Percentiles rank a stretch among this genome's conserved stretches.
Evolutionary conservation across 1,139 yeast genomes (phyloP).

Genomic region (Kodamaea derodonti): DNA sequence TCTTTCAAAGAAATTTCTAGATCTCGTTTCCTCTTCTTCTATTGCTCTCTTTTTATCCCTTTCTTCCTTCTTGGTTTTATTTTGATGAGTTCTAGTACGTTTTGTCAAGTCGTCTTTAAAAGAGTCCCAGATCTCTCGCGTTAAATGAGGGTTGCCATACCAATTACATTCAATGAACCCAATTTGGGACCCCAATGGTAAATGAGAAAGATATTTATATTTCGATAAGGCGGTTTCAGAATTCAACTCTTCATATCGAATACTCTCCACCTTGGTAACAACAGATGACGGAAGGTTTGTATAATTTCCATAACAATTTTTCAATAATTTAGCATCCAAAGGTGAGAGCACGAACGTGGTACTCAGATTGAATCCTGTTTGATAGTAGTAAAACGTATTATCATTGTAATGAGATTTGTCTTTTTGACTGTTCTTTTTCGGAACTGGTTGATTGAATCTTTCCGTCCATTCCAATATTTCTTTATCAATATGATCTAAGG

Average conservation of each 20-base stretch:
- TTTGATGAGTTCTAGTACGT: slow-evolving; percentile 51
- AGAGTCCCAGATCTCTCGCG: slow-evolving; percentile 48
- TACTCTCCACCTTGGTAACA: slow-evolving; percentile 62
- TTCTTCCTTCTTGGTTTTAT: slow-evolving; percentile 64
- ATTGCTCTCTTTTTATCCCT: slow-evolving; percentile 58
- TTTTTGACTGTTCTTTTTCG: not conserved
- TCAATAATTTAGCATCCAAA: slow-evolving; percentile 72
- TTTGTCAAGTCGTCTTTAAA: slow-evolving; percentile 60
- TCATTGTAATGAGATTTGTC: not conserved
- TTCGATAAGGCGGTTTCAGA: slow-evolving; percentile 51
- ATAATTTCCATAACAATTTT: slow-evolving; percentile 58
- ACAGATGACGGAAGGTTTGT: slow-evolving; percentile 63
- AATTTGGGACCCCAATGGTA: slow-evolving; percentile 81
- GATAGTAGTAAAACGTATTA: slow-evolving; percentile 48
- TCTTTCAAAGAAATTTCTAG: slow-evolving; percentile 51
- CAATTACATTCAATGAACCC: slow-evolving; percentile 88
- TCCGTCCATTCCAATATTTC: slow-evolving; percentile 37
- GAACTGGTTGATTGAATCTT: slow-evolving; percentile 8
- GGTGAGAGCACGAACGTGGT: slow-evolving; percentile 70
- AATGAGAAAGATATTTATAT: slow-evolving; percentile 71
- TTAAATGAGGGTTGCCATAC: slow-evolving; percentile 43
- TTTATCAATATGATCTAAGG: slow-evolving; percentile 51
- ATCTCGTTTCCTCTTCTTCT: slow-evolving; percentile 55
- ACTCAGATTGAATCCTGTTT: slow-evolving; percentile 67
- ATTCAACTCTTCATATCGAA: slow-evolving; percentile 60